Base-by-base conservation (phyloP, 441 rosid species). In the Codiaeum variegatum region DNA sequence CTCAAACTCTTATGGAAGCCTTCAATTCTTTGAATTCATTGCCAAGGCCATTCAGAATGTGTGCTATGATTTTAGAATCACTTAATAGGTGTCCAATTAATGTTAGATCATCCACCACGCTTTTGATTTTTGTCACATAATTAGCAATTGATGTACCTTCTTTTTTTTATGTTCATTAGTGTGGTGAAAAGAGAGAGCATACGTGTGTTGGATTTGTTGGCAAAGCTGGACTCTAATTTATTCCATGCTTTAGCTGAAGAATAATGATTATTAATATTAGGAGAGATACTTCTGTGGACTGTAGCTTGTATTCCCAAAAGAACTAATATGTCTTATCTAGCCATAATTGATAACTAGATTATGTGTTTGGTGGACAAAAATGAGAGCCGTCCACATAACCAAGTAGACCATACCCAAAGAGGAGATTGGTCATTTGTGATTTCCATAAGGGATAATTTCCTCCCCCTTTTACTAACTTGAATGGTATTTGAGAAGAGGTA, bases 281-380 rank as follows among this genome's bases (percentile, higher is more conserved):
- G 36, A 32, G 36, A 32, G 36, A 32, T 18, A 55, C 5, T 21
- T 12, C 4, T 55, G 10, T 55, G 29, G 23, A 55, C 26, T 7
- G 60, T 55, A 5, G 60, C 60, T 55, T 55, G 60, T 55, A 55
- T 55, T 55, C 60, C 60, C 26, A 55, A 55, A 4, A 55, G 60
- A 13, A 55, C 28, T 55, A 55, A 55, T 13, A 28, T 55, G 10
- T 55, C 29, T 19, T 55, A 4, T 32, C 36, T 0, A 12, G 29
- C 60, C 60, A 55, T 55, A 55, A 12, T 13, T 55, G 29, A 55
- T 55, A 4, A 55, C 23, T 29, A 55, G 29, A n/a, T 55, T 55
- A 28, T 23, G 0, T 55, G 23, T 55, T 55, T 55, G 12, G 60
- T 21, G 60, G 60, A 5, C 29, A 55, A 29, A 55, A 28, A 23